Conservation (phyloP, 768 basidiomycete genomes). For the Kwoniella dendrophila region DNA sequence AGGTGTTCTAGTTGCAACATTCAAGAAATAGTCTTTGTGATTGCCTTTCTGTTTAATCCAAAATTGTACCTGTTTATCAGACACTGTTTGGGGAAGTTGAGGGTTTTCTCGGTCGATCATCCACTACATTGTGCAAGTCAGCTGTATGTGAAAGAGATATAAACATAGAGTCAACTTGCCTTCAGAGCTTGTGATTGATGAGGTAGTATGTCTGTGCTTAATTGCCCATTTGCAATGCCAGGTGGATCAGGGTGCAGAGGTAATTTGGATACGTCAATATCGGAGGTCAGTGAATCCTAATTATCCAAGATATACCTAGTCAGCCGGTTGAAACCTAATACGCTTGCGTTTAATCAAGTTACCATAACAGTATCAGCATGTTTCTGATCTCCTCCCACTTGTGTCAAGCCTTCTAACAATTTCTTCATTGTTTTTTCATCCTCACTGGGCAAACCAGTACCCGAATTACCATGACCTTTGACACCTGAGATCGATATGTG, state of each 20-base stretch:
- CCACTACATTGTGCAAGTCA: conserved; percentile 63
- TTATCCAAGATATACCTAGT: conserved; percentile 34
- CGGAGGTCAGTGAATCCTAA: conserved; percentile 49
- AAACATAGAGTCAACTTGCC: conserved; percentile 13
- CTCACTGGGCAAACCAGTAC: neutral
- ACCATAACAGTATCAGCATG: conserved; percentile 60
- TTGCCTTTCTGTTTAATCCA: conserved; percentile 65
- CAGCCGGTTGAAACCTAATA: conserved; percentile 46
- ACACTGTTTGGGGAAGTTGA: conserved; percentile 66
- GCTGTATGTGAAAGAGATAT: neutral
- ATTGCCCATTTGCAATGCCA: conserved; percentile 66
- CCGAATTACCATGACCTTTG: conserved; percentile 22
- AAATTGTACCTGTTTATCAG: conserved; percentile 80
- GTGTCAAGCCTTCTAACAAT: conserved; percentile 70
- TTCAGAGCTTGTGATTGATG: conserved; percentile 64
- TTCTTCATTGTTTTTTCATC: conserved; percentile 68
- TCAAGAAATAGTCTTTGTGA: conserved; percentile 66
- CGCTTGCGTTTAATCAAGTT: conserved; percentile 5
- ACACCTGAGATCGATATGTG: neutral
- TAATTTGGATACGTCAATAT: conserved; percentile 68
- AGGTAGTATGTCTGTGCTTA: conserved; percentile 73
- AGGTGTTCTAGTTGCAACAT: conserved; percentile 81
- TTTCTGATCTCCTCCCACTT: conserved; percentile 74
- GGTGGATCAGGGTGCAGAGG: conserved; percentile 75
- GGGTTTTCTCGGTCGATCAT: conserved; percentile 81